A percentile compares a stretch with the other conserved stretches of the same genome.
Evolutionary conservation across 345 rosid genomes (phyloP).

Genomic region (Eucalyptus paniculata): DNA sequence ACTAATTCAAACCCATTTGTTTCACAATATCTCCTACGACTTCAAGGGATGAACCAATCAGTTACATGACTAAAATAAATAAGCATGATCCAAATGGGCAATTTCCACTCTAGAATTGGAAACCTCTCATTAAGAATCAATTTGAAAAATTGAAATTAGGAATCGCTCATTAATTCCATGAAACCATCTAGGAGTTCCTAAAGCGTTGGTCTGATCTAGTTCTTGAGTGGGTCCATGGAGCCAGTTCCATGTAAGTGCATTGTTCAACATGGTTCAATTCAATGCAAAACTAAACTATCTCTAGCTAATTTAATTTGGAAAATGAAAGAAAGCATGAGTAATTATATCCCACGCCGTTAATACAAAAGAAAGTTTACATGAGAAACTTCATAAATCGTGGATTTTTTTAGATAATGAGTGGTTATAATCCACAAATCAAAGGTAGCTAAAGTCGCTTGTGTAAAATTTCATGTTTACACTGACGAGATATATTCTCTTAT

Average conservation of each 20-base stretch:
- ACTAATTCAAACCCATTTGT: background rate
- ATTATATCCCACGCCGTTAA: background rate
- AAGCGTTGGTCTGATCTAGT: accelerated
- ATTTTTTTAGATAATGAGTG: background rate
- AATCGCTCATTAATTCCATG: background rate
- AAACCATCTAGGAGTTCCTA: background rate
- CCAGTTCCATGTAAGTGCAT: background rate
- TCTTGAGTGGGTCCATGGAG: background rate
- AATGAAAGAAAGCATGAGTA: background rate
- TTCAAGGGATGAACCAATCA: background rate
- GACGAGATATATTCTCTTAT: background rate
- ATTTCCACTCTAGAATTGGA: background rate
- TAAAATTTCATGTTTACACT: background rate
- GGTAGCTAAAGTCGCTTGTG: background rate
- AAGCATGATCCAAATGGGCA: background rate
- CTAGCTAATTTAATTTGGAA: background rate
- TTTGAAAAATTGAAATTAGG: background rate
- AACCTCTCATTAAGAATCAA: background rate
- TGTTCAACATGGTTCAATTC: background rate
- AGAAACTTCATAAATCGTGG: background rate
- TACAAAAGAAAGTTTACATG: background rate
- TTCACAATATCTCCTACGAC: background rate
- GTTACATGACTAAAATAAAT: background rate
- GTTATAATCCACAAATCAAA: background rate
- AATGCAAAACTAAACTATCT: background rate